Percentiles rank a stretch among this genome's conserved stretches.
Conservation (phyloP, 352 stramenopile species). For the Peronospora destructor region DNA sequence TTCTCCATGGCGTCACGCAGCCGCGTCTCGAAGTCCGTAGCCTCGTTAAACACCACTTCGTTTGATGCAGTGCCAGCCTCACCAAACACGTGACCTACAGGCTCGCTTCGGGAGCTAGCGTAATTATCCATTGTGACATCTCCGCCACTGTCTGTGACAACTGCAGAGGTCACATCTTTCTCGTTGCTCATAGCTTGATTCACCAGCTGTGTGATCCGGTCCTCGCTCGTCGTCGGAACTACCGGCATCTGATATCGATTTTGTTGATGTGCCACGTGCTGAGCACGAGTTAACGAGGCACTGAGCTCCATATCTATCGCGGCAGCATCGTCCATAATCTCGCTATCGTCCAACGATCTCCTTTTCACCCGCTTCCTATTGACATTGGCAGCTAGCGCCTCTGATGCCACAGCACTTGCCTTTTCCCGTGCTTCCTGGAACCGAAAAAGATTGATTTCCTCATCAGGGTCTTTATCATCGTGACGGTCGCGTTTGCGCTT, state of each 20-base stretch:
- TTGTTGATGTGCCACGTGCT: conserved; percentile 46
- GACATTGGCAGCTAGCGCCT: conserved; percentile 31
- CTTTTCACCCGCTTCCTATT: conserved; percentile 38
- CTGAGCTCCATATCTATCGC: conserved; percentile 67
- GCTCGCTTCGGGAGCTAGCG: conserved; percentile 13
- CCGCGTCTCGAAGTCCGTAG: conserved; percentile 75
- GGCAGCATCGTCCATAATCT: conserved; percentile 44
- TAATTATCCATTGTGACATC: conserved; percentile 9
- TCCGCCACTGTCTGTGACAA: conserved; percentile 9
- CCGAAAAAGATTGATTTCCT: conserved; percentile 43
- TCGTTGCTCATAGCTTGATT: conserved; percentile 35
- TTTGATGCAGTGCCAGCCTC: conserved; percentile 27
- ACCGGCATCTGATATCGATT: conserved; percentile 10
- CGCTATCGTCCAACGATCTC: conserved; percentile 30
- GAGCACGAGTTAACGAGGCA: conserved; percentile 62
- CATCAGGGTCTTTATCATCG: conserved; percentile 38
- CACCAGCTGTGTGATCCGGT: conserved; percentile 54
- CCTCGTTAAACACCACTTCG: conserved; percentile 76
- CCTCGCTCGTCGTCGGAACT: conserved; percentile 34
- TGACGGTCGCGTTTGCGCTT: conserved; percentile 36
- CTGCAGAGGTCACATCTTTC: conserved; percentile 12
- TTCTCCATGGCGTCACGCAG: conserved; percentile 74
- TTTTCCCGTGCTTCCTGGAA: conserved; percentile 72
- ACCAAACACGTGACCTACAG: conserved; percentile 44
- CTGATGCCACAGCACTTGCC: conserved; percentile 41